These are phyloP conservation scores for Kwoniella sp. DNA, from an alignment of 768 basidiomycete species.

Conservation along the genomic window DNA sequence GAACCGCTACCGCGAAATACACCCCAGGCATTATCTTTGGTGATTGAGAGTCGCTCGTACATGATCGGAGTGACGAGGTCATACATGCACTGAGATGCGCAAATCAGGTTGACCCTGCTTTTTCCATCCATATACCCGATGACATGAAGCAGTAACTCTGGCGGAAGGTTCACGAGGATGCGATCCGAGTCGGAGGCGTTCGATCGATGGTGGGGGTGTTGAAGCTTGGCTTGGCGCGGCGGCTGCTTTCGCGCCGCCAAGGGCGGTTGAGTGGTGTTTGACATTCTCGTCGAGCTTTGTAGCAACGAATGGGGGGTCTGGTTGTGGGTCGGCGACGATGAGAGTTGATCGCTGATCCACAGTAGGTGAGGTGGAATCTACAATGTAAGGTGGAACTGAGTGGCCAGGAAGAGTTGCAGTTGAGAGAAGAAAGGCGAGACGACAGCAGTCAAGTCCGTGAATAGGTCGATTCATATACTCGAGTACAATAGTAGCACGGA, in stretches of 20 bases:
- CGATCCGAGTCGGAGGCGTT: not conserved
- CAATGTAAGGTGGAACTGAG: no score
- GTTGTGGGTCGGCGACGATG: no score
- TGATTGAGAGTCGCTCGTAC: not conserved
- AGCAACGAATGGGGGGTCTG: no score
- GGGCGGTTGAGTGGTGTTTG: no score
- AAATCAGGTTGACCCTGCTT: not conserved
- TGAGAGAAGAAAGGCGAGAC: no score
- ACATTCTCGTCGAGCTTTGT: no score
- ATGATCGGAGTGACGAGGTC: not conserved
- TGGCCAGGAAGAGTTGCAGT: no score
- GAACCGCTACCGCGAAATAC: not conserved
- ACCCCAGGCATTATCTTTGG: not conserved
- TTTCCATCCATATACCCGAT: not conserved
- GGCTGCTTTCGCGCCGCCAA: not conserved
- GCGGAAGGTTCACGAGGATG: not conserved
- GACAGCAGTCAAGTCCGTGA: no score
- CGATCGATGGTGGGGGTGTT: not conserved
- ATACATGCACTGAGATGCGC: not conserved
- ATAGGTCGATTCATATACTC: no score
- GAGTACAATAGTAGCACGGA: no score
- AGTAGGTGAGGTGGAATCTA: no score
- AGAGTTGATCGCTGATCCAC: no score
- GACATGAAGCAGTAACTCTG: not conserved
- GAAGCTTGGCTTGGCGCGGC: not conserved